These are phyloP conservation scores for Triangularia setosa DNA, from an alignment of 2,329 filamentous ascomycete species.

Conservation along the genomic window DNA sequence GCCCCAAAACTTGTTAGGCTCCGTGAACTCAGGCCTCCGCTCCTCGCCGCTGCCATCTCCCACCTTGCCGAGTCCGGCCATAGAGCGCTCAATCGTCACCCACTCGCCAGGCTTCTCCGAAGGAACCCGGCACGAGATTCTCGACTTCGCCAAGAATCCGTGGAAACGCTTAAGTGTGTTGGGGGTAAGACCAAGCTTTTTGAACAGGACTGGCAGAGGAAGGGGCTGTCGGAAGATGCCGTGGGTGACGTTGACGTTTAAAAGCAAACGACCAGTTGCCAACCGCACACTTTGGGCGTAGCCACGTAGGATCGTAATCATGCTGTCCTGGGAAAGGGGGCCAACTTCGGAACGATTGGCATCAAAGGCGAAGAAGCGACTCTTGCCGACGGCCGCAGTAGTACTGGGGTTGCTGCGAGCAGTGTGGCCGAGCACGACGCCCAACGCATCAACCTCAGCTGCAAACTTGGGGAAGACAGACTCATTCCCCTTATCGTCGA, in stretches of 20 bases:
- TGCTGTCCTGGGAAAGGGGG: slow-evolving; percentile 19
- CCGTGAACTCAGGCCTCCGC: not conserved
- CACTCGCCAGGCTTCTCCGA: slow-evolving; percentile 31
- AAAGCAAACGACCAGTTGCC: slow-evolving; percentile 49
- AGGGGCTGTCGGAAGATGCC: slow-evolving; percentile 47
- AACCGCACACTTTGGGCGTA: slow-evolving; percentile 54
- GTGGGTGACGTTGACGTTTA: slow-evolving; percentile 54
- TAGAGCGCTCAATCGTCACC: slow-evolving; percentile 29
- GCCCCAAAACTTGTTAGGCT: slow-evolving; percentile 7
- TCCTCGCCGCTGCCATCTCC: slow-evolving; percentile 11
- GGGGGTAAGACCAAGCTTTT: not conserved
- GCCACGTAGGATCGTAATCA: slow-evolving; percentile 44
- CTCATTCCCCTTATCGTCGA: slow-evolving; percentile 37
- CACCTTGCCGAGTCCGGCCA: slow-evolving; percentile 27
- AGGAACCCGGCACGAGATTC: slow-evolving; percentile 33
- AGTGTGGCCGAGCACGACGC: slow-evolving; percentile 46
- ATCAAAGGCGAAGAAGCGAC: slow-evolving; percentile 46
- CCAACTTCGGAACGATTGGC: slow-evolving; percentile 8
- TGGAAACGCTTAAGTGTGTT: slow-evolving; percentile 29
- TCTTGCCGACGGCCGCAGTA: slow-evolving; percentile 42
- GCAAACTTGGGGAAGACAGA: slow-evolving; percentile 46
- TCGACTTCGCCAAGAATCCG: slow-evolving; percentile 38
- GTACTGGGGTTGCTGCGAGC: slow-evolving; percentile 36
- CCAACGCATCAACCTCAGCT: slow-evolving; percentile 48
- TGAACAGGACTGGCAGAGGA: slow-evolving; percentile 33